Evolutionary conservation across 2,329 filamentous ascomycete genomes (phyloP).

Genomic region (Aaosphaeria pasadenensis): DNA sequence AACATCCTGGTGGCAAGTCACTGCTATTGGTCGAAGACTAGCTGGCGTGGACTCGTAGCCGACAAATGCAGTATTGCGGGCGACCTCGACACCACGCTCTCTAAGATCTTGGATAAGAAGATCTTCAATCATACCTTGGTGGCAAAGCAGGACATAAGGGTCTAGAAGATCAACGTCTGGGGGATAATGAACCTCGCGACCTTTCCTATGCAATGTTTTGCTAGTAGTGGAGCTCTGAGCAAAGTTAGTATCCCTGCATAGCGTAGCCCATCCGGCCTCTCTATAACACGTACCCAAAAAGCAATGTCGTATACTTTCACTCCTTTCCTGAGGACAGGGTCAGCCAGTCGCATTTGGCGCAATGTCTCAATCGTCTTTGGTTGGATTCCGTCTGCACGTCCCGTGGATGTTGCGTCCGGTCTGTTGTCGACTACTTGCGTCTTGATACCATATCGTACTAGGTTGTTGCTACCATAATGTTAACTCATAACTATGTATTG

Average conservation of each 20-base stretch:
- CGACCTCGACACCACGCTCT: constrained; percentile 61
- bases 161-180: constrained; percentile 50
- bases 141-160: constrained; percentile 55
- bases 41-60: constrained; percentile 46
- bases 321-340: constrained; percentile 63
- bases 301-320: constrained; percentile 72
- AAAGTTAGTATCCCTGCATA: not conserved
- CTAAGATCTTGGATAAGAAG: constrained; percentile 67
- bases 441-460: constrained; percentile 65
- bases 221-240: constrained; percentile 31
- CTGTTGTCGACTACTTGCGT: constrained; percentile 67
- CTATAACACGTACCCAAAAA: constrained; percentile 59
- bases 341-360: constrained; percentile 69
- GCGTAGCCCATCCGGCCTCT: too few species aligned
- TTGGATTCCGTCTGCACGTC: constrained; percentile 69
- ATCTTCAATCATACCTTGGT: constrained; percentile 74
- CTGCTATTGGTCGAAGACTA: constrained; percentile 39
- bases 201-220: constrained; percentile 55
- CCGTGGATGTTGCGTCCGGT: constrained; percentile 64
- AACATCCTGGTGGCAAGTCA: constrained; percentile 39
- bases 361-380: constrained; percentile 78
- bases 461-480: constrained; percentile 43
- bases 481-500: constrained; percentile 1
- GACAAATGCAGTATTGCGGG: constrained; percentile 61
- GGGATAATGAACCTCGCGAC: constrained; percentile 67